A percentile compares a stretch with the other conserved stretches of the same genome.
Conservation (phyloP, 805 yeast species). For the Isabelozyma pseudorhagii region DNA sequence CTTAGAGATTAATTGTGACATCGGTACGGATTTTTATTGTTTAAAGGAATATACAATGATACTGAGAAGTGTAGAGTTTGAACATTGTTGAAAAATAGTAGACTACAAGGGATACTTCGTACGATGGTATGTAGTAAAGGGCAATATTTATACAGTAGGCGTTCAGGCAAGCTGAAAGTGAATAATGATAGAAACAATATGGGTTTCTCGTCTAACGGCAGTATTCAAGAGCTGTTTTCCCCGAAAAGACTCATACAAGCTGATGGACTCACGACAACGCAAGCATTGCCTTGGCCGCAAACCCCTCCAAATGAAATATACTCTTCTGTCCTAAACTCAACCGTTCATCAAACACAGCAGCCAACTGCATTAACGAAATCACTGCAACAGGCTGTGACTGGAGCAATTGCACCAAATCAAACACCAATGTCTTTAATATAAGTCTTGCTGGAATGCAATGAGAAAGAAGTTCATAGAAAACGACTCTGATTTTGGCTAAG, state of each 20-base stretch:
- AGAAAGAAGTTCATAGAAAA: slow-evolving; percentile 77
- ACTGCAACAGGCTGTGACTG: slow-evolving; percentile 17
- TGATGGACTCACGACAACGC: slow-evolving; percentile 25
- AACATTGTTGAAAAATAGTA: too few relatives aligned
- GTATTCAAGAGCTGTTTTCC: too few relatives aligned
- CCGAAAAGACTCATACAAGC: too few relatives aligned
- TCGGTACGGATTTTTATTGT: not conserved
- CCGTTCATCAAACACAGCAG: slow-evolving; percentile 79
- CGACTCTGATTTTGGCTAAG: slow-evolving; percentile 58
- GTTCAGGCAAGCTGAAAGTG: too few relatives aligned
- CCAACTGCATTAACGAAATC: slow-evolving; percentile 51
- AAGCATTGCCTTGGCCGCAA: slow-evolving; percentile 85
- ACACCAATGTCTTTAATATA: slow-evolving; percentile 60
- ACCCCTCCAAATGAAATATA: slow-evolving; percentile 93
- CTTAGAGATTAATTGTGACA: not conserved
- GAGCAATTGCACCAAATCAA: slow-evolving; percentile 37
- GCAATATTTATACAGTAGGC: too few relatives aligned
- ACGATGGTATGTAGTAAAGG: too few relatives aligned
- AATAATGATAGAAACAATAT: too few relatives aligned
- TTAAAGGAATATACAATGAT: not conserved
- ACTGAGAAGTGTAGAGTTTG: too few relatives aligned
- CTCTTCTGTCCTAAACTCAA: slow-evolving; percentile 82
- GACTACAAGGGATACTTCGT: too few relatives aligned
- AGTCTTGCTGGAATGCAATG: slow-evolving; percentile 91
- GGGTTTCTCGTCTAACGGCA: too few relatives aligned